These are phyloP conservation scores for Calonectria hawksworthii DNA, from an alignment of 2,329 filamentous ascomycete genomes.

Conservation along the genomic window DNA sequence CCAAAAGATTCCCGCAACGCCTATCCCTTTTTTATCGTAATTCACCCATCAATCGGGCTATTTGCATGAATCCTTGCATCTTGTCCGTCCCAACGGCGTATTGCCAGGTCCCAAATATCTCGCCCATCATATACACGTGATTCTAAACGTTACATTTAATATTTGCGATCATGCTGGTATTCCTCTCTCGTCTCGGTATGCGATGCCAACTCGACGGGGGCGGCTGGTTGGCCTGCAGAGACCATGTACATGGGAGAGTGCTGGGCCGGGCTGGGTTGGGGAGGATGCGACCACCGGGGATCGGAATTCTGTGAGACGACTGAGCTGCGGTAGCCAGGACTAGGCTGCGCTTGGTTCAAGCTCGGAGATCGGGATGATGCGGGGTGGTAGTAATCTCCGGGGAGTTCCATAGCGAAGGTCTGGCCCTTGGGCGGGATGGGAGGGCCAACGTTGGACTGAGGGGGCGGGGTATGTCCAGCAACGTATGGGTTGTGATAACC, in stretches of 20 bases:
- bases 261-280: constrained; percentile 44
- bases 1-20: constrained; percentile 20
- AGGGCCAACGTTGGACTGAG: constrained; percentile 38
- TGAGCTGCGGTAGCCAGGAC: constrained; percentile 44
- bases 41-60: neutral
- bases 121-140: neutral
- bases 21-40: constrained; percentile 16
- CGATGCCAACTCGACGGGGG: constrained; percentile 60
- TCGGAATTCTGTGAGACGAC: constrained; percentile 40
- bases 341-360: constrained; percentile 40
- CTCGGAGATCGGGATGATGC: constrained; percentile 49
- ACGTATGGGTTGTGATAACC: constrained; percentile 36
- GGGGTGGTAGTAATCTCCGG: constrained; percentile 64
- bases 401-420: constrained; percentile 57
- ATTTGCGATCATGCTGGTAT: constrained; percentile 43
- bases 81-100: neutral
- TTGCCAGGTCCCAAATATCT: neutral
- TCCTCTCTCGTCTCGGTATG: constrained; percentile 64
- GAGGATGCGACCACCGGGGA: constrained; percentile 58
- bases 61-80: constrained; percentile 2
- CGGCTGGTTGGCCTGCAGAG: constrained; percentile 57
- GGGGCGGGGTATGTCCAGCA: constrained; percentile 40
- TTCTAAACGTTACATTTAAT: neutral
- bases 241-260: constrained; percentile 50
- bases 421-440: constrained; percentile 43